Evolutionary conservation across 768 basidiomycete species (phyloP).

Genomic region (Amyloporia xantha): DNA sequence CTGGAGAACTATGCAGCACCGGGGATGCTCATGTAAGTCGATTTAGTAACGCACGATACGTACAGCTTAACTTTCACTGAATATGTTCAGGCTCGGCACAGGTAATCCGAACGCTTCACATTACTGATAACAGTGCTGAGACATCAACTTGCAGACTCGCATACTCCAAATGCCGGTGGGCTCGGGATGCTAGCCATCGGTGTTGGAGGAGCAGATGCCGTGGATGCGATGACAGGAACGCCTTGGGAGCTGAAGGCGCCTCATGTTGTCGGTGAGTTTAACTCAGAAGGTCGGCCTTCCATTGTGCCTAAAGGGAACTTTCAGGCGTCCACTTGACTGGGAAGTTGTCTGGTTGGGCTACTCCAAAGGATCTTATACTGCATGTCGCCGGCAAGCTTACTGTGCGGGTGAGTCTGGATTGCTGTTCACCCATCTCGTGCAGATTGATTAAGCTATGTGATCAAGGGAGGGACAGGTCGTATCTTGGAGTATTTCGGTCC

Average conservation of each 20-base stretch:
- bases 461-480: conserved; percentile 88
- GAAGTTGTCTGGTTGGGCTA: conserved; percentile 83
- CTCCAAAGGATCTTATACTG: conserved; percentile 93
- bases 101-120: conserved; percentile 35
- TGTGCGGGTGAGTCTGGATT: conserved; percentile 63
- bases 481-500: conserved; percentile 97
- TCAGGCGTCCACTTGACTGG: conserved; percentile 86
- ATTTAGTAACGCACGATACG: conserved; percentile 6
- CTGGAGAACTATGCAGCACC: conserved; percentile 97
- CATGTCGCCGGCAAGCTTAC: conserved; percentile 92
- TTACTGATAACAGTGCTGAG: not conserved
- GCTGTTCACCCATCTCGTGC: not conserved
- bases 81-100: conserved; percentile 64
- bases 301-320: too few species aligned
- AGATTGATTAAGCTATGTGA: not conserved
- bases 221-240: conserved; percentile 96
- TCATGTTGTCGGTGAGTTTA: conserved; percentile 59
- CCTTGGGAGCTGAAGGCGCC: conserved; percentile 98
- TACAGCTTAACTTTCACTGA: not conserved
- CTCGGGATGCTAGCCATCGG: conserved; percentile 95
- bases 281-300: too few species aligned
- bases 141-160: conserved; percentile 58
- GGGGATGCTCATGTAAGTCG: conserved; percentile 81
- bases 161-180: conserved; percentile 97
- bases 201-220: conserved; percentile 98